Percentiles rank a stretch among this genome's conserved stretches.
phyloP scores from a whole-genome alignment of 139 green algal genomes.

The Micractinium sp. region DNA sequence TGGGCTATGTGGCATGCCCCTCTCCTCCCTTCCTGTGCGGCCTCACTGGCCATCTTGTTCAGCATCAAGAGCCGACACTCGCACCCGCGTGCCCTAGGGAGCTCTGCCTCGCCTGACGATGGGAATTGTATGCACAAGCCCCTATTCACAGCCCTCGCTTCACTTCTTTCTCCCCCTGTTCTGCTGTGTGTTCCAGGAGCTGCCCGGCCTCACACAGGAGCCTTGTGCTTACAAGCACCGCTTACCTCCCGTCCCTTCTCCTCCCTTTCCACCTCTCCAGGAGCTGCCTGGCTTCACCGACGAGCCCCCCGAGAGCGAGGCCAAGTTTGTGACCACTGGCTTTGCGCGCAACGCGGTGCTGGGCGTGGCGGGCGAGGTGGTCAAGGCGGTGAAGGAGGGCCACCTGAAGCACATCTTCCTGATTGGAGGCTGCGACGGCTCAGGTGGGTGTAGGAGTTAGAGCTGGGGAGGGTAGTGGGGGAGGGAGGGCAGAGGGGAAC shows the following conservation, averaged over 20 bases:
- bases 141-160: too few species aligned
- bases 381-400: constrained; percentile 48
- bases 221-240: neutral
- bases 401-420: constrained; percentile 54
- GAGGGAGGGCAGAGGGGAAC: neutral
- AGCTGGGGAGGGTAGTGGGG: constrained; percentile 6
- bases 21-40: too few species aligned
- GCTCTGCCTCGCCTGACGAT: too few species aligned
- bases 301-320: constrained; percentile 14
- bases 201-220: constrained; percentile 30
- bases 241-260: too few species aligned
- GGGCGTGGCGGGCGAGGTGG: constrained; percentile 39
- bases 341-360: constrained; percentile 52
- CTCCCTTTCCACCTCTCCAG: neutral
- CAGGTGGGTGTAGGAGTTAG: neutral
- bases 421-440: constrained; percentile 41
- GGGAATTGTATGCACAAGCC: too few species aligned
- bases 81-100: too few species aligned
- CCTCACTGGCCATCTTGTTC: too few species aligned
- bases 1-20: too few species aligned
- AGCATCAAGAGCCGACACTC: too few species aligned
- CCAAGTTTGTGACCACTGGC: constrained; percentile 44
- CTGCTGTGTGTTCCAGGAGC: too few species aligned
- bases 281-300: constrained; percentile 43
- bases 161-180: too few species aligned